phyloP scores from a whole-genome alignment of 2,329 filamentous ascomycete species.

The Cercospora janseana region DNA sequence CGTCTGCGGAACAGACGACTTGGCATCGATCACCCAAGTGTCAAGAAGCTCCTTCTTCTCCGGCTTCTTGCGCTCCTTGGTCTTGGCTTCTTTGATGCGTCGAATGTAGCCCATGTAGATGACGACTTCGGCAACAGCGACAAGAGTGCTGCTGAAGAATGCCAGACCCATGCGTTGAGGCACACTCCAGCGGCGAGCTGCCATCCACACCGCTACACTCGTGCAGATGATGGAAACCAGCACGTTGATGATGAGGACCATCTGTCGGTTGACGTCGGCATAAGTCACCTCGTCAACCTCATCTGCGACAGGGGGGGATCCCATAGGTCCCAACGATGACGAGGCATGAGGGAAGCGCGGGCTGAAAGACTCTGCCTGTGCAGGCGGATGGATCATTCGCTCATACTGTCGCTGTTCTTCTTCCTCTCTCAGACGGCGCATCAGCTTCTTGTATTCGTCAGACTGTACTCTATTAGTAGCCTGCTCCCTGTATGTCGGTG shows the following conservation, averaged over 20 bases:
- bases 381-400: conserved; percentile 67
- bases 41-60: conserved; percentile 69
- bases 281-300: conserved; percentile 64
- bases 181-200: conserved; percentile 71
- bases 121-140: conserved; percentile 72
- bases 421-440: conserved; percentile 77
- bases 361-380: conserved; percentile 57
- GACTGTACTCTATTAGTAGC: conserved; percentile 51
- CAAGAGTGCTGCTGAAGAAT: conserved; percentile 66
- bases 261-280: conserved; percentile 73
- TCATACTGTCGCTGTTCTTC: conserved; percentile 81
- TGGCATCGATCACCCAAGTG: conserved; percentile 61
- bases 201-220: conserved; percentile 74
- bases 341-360: conserved; percentile 59
- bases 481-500: neutral
- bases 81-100: conserved; percentile 67
- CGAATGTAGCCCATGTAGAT: conserved; percentile 75
- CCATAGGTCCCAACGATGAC: conserved; percentile 41
- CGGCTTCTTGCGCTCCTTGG: conserved; percentile 57
- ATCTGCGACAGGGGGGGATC: conserved; percentile 43
- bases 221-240: conserved; percentile 80
- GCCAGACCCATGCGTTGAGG: conserved; percentile 68
- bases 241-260: conserved; percentile 85
- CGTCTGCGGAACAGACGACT: conserved; percentile 22
- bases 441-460: conserved; percentile 79